Base-by-base conservation (phyloP, 495 filamentous ascomycete genomes). In the Aspergillus mulundensis region DNA sequence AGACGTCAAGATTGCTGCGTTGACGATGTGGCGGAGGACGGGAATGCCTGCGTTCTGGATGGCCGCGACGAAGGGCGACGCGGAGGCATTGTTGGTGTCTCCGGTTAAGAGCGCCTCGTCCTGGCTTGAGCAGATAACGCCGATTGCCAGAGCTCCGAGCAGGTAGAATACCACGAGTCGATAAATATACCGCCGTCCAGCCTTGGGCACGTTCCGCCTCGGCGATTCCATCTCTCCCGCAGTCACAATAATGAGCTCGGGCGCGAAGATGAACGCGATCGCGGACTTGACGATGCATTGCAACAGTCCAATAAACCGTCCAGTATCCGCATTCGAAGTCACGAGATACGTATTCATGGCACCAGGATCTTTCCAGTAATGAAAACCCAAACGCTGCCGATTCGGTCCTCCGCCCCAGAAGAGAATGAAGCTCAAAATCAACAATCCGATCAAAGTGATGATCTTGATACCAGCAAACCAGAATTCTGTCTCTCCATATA, bases 111-210 rank as follows among this genome's bases (percentile, higher is more conserved):
- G 19, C 3, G 49, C 49, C 4, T 25, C 2, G 38, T 52, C 38
- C 14, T 80, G 67, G 43, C 71, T 75, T 0, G 76, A 76, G 50
- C 81, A 76, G 39, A 81, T 73, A 3, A 86, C 75, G 50, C 83
- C 83, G 60, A 85, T 84, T 2, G 77, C 77, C 34, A 86, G 70
- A 3, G 77, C 76, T 10, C 72, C 79, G 18, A 83, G 63, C 43
- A 80, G 67, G 71, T 95, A 95, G 77, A 96, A 95, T 74, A 95
- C 81, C 51, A 87, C 67, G 64, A 96, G 87, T 48, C 91, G 87
- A 78, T 88, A 92, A 70, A 95, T 93, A 52, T 90, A 89, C 53
- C 89, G 83, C 41, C 86, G 86, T 10, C 86, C 86, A 5, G 91
- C 91, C 55, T 80, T 79, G 47, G 90, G 90, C 53, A 96, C 84